Base-by-base conservation (phyloP, 805 yeast species). In the Starmerella apis region DNA sequence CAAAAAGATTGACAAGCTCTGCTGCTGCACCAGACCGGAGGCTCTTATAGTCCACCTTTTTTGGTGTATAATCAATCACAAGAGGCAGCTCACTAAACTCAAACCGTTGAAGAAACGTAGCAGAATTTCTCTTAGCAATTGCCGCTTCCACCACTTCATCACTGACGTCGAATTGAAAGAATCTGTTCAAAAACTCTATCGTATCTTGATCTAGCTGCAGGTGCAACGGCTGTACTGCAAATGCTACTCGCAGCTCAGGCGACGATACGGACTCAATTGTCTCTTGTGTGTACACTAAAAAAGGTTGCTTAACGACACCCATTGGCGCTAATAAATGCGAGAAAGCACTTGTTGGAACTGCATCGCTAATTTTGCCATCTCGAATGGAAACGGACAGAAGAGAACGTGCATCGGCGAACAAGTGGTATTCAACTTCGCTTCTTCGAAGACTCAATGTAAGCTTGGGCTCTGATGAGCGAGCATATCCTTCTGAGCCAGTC, bases 151-250 rank as follows among this genome's bases (percentile, higher is more conserved):
- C 20, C 5, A n/a, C 20, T 14, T 45, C 47, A 14, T 41, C 74
- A 59, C 85, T 95, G 60, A 78, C 9, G 16, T 42, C 81, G 63
- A 92, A 92, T 52, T 80, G 87, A 30, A 83, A 78, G 66, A 86
- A 92, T 32, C 96, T 70, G 0, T 79, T 76, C 28, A 87, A 58
- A 56, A 90, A 88, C 49, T 87, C 96, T 18, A 87, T 69, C 0
- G 96, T 85, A 60, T 90, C 97, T 63, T 92, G 98, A 64, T 92
- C 97, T 39, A 92, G 79, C 62, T 86, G 86, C 14, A 92, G 65
- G 46, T 95, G 70, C 39, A 92, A 61, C 0, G 98, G 98, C 18
- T 83, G 68, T 0, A 86, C 66, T 13, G 4, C 56, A 47, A 38
- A 46, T 25, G 50, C 37, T 20, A 32, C 46, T n/a, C 56, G 43